These are phyloP conservation scores for Symmetrospora coprosmae DNA, from an alignment of 768 basidiomycete species.

Conservation along the genomic window DNA sequence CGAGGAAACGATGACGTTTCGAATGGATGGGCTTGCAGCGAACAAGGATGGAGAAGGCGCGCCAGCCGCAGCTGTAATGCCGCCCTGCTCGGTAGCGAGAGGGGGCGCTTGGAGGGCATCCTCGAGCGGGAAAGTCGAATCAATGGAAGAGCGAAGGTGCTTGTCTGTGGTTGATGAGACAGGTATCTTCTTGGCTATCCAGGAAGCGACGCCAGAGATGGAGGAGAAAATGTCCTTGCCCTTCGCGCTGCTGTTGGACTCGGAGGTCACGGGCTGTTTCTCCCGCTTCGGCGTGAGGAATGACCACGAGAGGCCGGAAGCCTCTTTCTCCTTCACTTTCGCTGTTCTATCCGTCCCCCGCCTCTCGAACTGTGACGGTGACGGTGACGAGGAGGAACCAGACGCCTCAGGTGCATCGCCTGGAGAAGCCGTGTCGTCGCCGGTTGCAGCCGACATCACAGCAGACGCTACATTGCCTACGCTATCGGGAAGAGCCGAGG, in stretches of 20 bases:
- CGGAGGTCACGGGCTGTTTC: slow-evolving; percentile 42
- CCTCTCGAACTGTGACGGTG: too few relatives aligned
- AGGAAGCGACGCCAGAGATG: slow-evolving; percentile 19
- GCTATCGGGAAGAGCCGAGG: background rate
- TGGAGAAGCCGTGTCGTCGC: too few relatives aligned
- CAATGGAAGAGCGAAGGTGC: background rate
- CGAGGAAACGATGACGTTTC: slow-evolving; percentile 3
- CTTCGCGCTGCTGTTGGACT: slow-evolving; percentile 23
- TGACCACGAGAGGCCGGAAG: too few relatives aligned
- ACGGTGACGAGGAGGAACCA: too few relatives aligned
- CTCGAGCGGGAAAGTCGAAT: background rate
- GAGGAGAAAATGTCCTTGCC: slow-evolving; percentile 28
- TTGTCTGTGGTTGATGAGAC: background rate
- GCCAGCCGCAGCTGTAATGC: background rate
- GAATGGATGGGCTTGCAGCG: too few relatives aligned
- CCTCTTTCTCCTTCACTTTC: too few relatives aligned
- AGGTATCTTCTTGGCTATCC: slow-evolving; percentile 16
- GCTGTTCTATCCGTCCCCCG: too few relatives aligned
- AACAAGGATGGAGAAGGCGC: too few relatives aligned
- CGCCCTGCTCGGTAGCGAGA: background rate
- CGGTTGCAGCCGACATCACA: too few relatives aligned
- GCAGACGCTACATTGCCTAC: too few relatives aligned
- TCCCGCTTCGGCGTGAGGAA: slow-evolving; percentile 34
- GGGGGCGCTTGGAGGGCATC: background rate
- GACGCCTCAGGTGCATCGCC: too few relatives aligned